Base-by-base conservation (phyloP, 192 early-diverging fungal species). In the Coemansia sp. region DNA sequence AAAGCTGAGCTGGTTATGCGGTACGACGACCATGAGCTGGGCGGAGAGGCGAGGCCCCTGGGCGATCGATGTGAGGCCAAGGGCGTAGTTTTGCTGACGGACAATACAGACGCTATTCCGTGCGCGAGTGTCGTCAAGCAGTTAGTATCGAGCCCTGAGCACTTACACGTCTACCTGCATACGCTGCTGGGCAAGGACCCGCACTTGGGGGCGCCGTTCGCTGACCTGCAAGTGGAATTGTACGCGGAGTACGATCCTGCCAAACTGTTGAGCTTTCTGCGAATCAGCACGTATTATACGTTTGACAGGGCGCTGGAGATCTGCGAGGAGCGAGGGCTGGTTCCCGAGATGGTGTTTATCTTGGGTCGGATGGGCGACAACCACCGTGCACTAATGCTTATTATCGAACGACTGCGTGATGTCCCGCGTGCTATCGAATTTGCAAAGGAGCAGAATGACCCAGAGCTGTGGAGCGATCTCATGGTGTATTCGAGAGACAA, bases 341-440 rank as follows among this genome's bases (percentile, higher is more conserved):
- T 99, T 8, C 94, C 95, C 12, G 98, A 98, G 73, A 99, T 98
- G 97, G 95, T 99, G 1, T 98, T 91, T 74, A 79, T 99, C 39
- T 83, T 98, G 55, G 97, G 98, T 10, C 94, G 97, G 15, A 97
- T 98, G 95, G 98, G 98, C 53, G 89, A 99, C 66, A 97, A 96
- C 74, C 92, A 95, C 69, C 85, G 90, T 49, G 97, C 98, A 0
- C 82, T 99, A 43, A 90, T 91, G 87, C 85, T 99, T 50, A 97
- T 99, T 58, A 98, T 99, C 63, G 89, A 93, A 22, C 86, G 91
- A 53, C 79, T 99, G 13, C 87, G 90, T 38, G 92, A 99, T 83
- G 96, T 99, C 24, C 90, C 94, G 53, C 72, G 92, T 84, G 98
- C 98, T 0, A 99, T 99, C 71, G 95, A 97, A 68, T 99, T 99